A percentile compares a stretch with the other conserved stretches of the same genome.
Evolutionary conservation across 257 asterid species (phyloP).

Genomic region (Plantago ovata): DNA sequence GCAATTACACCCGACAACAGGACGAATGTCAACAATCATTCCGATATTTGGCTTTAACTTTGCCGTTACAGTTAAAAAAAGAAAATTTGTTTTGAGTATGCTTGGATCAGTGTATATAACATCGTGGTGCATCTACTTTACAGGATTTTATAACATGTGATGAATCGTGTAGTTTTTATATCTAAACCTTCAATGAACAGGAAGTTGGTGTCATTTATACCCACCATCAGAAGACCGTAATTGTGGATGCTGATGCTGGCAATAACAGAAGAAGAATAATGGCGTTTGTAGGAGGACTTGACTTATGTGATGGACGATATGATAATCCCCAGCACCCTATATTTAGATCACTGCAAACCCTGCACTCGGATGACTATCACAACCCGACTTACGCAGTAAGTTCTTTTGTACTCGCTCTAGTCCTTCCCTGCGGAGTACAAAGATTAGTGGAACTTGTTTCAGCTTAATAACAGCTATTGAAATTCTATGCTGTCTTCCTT

Average conservation of each 20-base stretch:
- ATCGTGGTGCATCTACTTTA: slow-evolving; percentile 8
- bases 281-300: slow-evolving; percentile 93
- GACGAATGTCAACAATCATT: not conserved
- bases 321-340: slow-evolving; percentile 82
- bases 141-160: slow-evolving; percentile 1
- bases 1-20: too few relatives aligned
- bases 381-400: slow-evolving; percentile 85
- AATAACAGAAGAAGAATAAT: slow-evolving; percentile 62
- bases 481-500: too few relatives aligned
- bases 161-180: slow-evolving; percentile 14
- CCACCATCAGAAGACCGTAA: slow-evolving; percentile 95
- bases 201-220: slow-evolving; percentile 95
- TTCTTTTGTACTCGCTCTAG: slow-evolving; percentile 10
- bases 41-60: not conserved
- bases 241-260: slow-evolving; percentile 97
- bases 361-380: slow-evolving; percentile 87
- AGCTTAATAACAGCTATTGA: too few relatives aligned
- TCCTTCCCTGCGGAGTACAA: not conserved
- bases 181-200: slow-evolving; percentile 38
- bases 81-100: not conserved
- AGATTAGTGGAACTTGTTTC: not conserved
- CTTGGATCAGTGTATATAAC: not conserved
- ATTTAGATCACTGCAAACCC: slow-evolving; percentile 62
- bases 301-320: slow-evolving; percentile 91
- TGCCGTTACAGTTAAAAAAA: not conserved